Evolutionary conservation across 2,329 filamentous ascomycete genomes (phyloP), one percentile per base, ranked within the genome.

Genomic region (Aspergillus pseudoviridinutans): DNA sequence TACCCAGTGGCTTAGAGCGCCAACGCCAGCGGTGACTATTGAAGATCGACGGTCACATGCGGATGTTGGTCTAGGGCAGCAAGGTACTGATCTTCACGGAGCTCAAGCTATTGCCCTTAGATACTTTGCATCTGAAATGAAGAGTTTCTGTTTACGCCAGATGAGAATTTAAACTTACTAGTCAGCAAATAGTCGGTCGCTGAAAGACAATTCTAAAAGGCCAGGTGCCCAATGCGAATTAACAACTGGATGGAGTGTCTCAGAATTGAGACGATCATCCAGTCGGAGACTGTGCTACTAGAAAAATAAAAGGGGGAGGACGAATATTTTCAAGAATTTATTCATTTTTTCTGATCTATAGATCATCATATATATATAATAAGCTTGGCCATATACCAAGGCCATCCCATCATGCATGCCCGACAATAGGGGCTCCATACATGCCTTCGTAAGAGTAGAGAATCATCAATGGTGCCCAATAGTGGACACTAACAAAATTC

Each of bases 401-500:
- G 6, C 44, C 22, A 24, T 24, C 44, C 44, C 10, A 17, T 47
- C 44, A 47, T 47, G 44, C 42, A 27, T 47, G 44, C 44, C 56
- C 56, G 55, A 58, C 56, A 56, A 57, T 60, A 57, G 58, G 51
- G 53, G 47, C 24, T 27, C 32, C 32, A 57, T 50, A 41, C 50
- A 47, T 51, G 51, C 46, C 28, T 44, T 27, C 53, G 50, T 50
- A 55, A 56, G 53, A 60, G 56, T 28, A 58, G 56, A 56, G 56
- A 56, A 29, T 29, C 54, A 58, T 51, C 25, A 55, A 56, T 14
- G 24, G 22, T 62, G 54, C 60, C 60, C 55, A 58, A 27, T 54
- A 41, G 50, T 60, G 54, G 58, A 56, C 60, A 62, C 54, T 24
- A 47, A 38, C 25, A 28, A 54, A 55, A 27, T 42, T 53, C 38